Conservation (phyloP, 2,329 filamentous ascomycete genomes). For the Tympanopsis confertula region DNA sequence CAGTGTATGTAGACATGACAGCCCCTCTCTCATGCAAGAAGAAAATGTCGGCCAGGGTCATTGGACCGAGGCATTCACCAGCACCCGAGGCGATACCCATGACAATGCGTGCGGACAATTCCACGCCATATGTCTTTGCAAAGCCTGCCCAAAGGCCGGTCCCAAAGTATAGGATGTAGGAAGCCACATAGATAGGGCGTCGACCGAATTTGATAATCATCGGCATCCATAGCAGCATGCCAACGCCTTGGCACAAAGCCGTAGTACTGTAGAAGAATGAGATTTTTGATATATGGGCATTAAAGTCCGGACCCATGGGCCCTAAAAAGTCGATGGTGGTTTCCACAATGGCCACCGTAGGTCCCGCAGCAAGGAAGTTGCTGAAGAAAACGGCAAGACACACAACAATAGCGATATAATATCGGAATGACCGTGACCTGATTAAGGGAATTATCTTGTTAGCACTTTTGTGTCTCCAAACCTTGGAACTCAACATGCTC, state of each 20-base stretch:
- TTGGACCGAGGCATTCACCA: conserved; percentile 32
- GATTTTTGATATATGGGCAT: conserved; percentile 24
- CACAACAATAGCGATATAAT: conserved; percentile 35
- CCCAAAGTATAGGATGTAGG: conserved; percentile 27
- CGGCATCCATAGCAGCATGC: conserved; percentile 34
- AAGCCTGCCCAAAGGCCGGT: conserved; percentile 29
- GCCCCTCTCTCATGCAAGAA: conserved; percentile 42
- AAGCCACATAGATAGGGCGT: conserved; percentile 6
- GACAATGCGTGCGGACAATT: conserved; percentile 33
- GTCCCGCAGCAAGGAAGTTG: conserved; percentile 44
- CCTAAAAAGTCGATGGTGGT: conserved; percentile 34
- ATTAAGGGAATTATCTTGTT: conserved; percentile 2
- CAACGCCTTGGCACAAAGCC: conserved; percentile 33
- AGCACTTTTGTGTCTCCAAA: neutral
- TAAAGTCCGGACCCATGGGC: conserved; percentile 12
- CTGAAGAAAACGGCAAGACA: conserved; percentile 41
- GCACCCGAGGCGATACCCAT: conserved; percentile 41
- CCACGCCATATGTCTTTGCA: conserved; percentile 24
- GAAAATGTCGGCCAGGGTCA: conserved; percentile 42
- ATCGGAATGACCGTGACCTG: conserved; percentile 32
- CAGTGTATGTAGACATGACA: conserved; percentile 33
- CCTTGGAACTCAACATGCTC: neutral
- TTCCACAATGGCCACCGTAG: conserved; percentile 34
- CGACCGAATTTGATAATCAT: conserved; percentile 22
- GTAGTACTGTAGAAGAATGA: conserved; percentile 41